phyloP scores from a whole-genome alignment of 495 filamentous ascomycete species.

The Penicillium herquei region DNA sequence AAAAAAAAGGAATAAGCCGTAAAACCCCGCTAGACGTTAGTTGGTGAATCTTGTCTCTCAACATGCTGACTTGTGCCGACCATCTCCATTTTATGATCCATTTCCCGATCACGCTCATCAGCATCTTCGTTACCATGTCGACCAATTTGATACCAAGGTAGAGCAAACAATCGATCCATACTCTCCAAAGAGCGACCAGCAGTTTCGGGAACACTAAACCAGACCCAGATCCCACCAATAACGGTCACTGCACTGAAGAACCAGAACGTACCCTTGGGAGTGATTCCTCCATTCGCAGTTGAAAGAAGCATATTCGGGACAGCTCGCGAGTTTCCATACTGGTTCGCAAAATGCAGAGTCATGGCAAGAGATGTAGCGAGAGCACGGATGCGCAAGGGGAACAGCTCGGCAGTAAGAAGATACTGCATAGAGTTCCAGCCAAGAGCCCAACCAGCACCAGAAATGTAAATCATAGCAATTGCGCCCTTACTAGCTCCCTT shows the following conservation, averaged over 20 bases:
- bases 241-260: conserved; percentile 64
- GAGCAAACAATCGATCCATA: conserved; percentile 67
- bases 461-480: conserved; percentile 66
- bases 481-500: conserved; percentile 49
- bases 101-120: conserved; percentile 39
- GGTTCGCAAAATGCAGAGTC: conserved; percentile 68
- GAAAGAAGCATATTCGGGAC: conserved; percentile 54
- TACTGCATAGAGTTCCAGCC: conserved; percentile 79
- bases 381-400: conserved; percentile 57
- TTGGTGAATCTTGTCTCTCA: not conserved
- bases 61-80: conserved; percentile 1
- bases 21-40: not conserved
- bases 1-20: not conserved
- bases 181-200: conserved; percentile 43
- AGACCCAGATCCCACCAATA: conserved; percentile 58
- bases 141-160: conserved; percentile 67
- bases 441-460: conserved; percentile 66
- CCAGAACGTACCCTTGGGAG: conserved; percentile 61
- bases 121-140: conserved; percentile 57
- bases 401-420: conserved; percentile 72
- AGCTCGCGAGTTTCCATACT: conserved; percentile 64
- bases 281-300: conserved; percentile 45
- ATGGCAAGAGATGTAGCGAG: conserved; percentile 42
- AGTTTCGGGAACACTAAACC: conserved; percentile 47
- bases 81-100: conserved; percentile 29